Percentiles rank a stretch among this genome's conserved stretches.
Conservation (phyloP, 148 eudicot genomes). For the Suaeda aralocaspica region DNA sequence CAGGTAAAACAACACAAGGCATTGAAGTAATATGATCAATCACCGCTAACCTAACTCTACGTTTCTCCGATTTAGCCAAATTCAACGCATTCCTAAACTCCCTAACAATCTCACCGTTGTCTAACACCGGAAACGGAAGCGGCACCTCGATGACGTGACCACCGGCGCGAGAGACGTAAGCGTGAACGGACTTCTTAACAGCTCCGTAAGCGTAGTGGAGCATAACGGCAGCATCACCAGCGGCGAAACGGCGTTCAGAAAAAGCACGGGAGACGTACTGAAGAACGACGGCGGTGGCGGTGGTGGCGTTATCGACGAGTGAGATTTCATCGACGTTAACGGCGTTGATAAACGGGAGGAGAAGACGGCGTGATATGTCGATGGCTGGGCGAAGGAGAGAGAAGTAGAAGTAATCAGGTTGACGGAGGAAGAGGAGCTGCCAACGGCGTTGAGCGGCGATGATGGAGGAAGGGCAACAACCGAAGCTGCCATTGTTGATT, state of each 20-base stretch:
- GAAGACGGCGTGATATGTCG: constrained; percentile 42
- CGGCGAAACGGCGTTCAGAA: constrained; percentile 35
- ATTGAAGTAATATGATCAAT: constrained; percentile 93
- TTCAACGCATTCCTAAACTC: constrained; percentile 63
- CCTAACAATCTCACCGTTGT: constrained; percentile 42
- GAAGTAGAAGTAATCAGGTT: constrained; percentile 77
- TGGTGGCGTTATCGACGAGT: constrained; percentile 92
- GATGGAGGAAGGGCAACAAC: constrained; percentile 63
- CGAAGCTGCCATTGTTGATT: constrained; percentile 92
- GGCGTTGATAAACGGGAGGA: constrained; percentile 73
- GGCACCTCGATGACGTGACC: constrained; percentile 77
- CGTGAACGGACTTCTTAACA: constrained; percentile 79
- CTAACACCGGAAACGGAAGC: constrained; percentile 68
- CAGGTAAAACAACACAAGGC: constrained; percentile 87
- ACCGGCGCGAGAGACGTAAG: constrained; percentile 72
- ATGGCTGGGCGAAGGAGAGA: constrained; percentile 54
- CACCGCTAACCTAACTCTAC: constrained; percentile 74
- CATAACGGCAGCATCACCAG: constrained; percentile 66
- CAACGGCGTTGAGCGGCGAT: constrained; percentile 51
- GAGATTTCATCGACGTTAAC: constrained; percentile 60
- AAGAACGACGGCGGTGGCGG: constrained; percentile 84
- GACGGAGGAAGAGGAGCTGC: constrained; percentile 58
- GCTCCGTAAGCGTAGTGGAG: constrained; percentile 85
- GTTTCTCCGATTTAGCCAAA: constrained; percentile 44
- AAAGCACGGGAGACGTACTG: constrained; percentile 63